Base-by-base conservation (phyloP, 768 basidiomycete genomes). In the Psilocybe subaeruginosa region DNA sequence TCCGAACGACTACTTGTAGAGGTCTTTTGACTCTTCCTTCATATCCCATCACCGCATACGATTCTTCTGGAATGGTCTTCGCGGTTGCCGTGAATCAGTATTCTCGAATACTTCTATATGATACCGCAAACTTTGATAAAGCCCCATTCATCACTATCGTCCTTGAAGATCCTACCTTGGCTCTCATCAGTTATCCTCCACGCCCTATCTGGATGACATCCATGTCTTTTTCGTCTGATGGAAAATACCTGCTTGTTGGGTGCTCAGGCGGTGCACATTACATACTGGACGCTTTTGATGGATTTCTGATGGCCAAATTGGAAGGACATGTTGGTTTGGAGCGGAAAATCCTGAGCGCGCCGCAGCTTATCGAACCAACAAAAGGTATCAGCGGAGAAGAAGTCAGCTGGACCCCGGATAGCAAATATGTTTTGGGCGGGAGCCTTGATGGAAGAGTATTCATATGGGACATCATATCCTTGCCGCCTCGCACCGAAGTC, bases 251-350 rank as follows among this genome's bases (percentile, higher is more conserved):
- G 29, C 84, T 99, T 27, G 88, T 97, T 16, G 96, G 97, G 39
- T 98, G 97, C 66, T 92, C 95, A 2, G 92, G 92, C 6, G 87
- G 92, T 69, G 91, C 90, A 2, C 97, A 99, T 75, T 99, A 99
- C 69, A 82, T 99, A 56, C 68, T 99, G 63, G 97, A 99, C 70
- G 88, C 94, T 0, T 99, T 91, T 72, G 90, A 93, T 57, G 93
- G 97, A 0, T 81, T 85, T 65, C 76, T 97, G 5, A 77, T 97
- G 6, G 91, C 90, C 7, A 91, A 96, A 72, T 79, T 99, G 31
- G 91, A 90, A 69, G 96, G 95, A 0, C 91, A 92, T 67, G 74
- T 82, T 2, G 96, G 95, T 2, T 76, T 99, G 33, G 96, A 96
- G 74, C 82, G 91, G 23, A 84, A 90, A 47, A 87, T 77, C 53